phyloP scores from a whole-genome alignment of 1,284 basidiomycete species.

The Sanghuangporus baumii region DNA sequence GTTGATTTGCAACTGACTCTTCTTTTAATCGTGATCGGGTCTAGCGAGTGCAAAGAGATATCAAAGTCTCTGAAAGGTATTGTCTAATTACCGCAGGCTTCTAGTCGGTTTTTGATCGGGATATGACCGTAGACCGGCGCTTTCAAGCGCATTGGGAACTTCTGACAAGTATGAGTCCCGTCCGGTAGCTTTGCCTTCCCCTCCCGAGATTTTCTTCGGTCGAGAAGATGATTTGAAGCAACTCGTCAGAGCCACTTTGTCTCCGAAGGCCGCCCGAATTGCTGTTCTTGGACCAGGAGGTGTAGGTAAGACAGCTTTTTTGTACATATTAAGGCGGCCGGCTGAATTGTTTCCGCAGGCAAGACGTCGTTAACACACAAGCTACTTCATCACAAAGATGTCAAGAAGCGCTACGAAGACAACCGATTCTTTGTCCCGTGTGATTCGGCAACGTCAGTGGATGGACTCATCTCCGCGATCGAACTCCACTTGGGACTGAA shows the following conservation, averaged over 20 bases:
- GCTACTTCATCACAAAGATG: constrained; percentile 1
- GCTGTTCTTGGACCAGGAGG: constrained; percentile 14
- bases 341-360: neutral
- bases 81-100: no score
- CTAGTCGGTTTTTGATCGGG: neutral
- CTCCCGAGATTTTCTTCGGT: constrained; percentile 7
- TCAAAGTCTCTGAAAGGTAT: no score
- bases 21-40: no score
- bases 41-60: no score
- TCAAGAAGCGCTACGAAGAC: neutral
- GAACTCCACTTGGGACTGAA: neutral
- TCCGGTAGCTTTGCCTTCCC: neutral
- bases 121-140: neutral
- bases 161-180: neutral
- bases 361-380: constrained; percentile 9
- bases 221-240: neutral
- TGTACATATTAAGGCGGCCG: neutral
- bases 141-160: neutral
- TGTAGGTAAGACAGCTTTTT: neutral
- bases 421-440: constrained; percentile 15
- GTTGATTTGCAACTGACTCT: no score
- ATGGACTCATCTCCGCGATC: neutral
- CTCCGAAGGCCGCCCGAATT: constrained; percentile 2
- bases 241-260: neutral
- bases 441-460: constrained; percentile 8